Evolutionary conservation across 75 land plant species (phyloP).

Genomic region (Sequoiadendron giganteum): DNA sequence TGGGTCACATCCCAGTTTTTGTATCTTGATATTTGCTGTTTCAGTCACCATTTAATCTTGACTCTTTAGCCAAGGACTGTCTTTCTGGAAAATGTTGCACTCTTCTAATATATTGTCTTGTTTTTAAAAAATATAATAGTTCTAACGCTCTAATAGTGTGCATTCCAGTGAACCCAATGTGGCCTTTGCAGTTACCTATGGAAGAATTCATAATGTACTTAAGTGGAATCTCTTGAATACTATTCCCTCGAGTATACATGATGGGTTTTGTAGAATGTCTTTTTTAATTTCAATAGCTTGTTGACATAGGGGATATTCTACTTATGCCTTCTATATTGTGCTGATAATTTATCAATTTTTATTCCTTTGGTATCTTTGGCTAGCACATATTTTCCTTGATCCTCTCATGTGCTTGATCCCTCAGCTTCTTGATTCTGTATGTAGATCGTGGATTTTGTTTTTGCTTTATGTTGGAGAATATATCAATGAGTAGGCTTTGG

Average conservation of each 20-base stretch:
- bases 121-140: not conserved
- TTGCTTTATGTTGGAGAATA: not conserved
- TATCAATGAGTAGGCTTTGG: not conserved
- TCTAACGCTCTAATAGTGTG: not conserved
- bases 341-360: not conserved
- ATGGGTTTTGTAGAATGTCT: not conserved
- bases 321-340: not conserved
- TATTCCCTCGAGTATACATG: not conserved
- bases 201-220: not conserved
- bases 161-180: not conserved
- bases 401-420: not conserved
- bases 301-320: not conserved
- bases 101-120: not conserved
- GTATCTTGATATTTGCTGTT: too few relatives aligned
- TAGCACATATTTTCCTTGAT: not conserved
- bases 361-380: not conserved
- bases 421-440: not conserved
- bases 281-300: not conserved
- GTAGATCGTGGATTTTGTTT: not conserved
- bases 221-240: not conserved
- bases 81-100: too few relatives aligned
- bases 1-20: too few relatives aligned
- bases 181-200: too few relatives aligned
- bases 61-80: too few relatives aligned
- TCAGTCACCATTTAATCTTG: too few relatives aligned